Base-by-base conservation (phyloP, 495 filamentous ascomycete genomes). In the Daldinia grandis region DNA sequence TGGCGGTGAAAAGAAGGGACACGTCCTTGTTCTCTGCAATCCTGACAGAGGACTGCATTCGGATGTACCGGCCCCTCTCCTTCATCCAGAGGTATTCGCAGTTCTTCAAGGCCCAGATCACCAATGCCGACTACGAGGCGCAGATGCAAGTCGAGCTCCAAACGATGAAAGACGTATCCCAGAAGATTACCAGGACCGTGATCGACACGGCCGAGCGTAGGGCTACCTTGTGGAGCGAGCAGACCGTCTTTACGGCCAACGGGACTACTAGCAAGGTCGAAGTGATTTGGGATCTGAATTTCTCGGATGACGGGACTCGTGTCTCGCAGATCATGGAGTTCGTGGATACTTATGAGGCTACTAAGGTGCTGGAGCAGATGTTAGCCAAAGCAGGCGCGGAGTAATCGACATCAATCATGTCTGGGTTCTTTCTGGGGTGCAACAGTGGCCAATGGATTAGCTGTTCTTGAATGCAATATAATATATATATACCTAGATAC, bases 101-200 rank as follows among this genome's bases (percentile, higher is more conserved):
- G n/a, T 64, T 69, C 54, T 69, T 69, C 33, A 64, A 69, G 10
- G 4, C 42, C 4, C 38, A 55, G 17, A 44, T 65, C 31, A 59
- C 31, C 1, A 69, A 69, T 42, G 61, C 61, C 42, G 66, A 69
- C 30, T 65, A 69, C 21, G 66, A 69, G 19, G 66, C 66, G 0
- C 66, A 65, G 33, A 69, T 69, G 61, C 33, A 64, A 12, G 8
- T 50, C 1, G 66, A 69, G 61, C 25, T 69, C 5, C 54, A 44
- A 10, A 65, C 66, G 5, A 69, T 69, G 61, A 31, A 30, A 15
- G 66, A 21, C 19, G 42, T 47, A 10, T 47, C 42, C 5, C 42
- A 47, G 17, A 47, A 21, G 1, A 21, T 24, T 3, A 47, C 17
- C 42, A 47, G 42, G 42, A 47, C 9, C 17, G 19, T 21, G 1